Percentiles rank a stretch among this genome's conserved stretches.
Evolutionary conservation across 73 alveolate genomes (phyloP).

Genomic region (Durusdinium trenchii): DNA sequence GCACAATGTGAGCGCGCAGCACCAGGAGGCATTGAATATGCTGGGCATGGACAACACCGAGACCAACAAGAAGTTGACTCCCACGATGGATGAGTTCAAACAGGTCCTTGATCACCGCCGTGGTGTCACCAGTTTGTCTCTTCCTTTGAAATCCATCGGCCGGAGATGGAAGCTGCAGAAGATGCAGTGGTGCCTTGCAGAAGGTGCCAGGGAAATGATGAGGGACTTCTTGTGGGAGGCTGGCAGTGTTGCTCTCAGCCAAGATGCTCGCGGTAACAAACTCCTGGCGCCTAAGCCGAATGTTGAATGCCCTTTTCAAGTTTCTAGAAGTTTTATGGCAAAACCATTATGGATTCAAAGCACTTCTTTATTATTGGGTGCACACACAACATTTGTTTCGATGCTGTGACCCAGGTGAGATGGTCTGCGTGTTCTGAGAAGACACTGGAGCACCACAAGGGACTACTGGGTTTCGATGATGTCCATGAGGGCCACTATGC

Average conservation of each 20-base stretch:
- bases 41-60: not conserved
- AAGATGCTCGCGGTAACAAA: slow-evolving; percentile 11
- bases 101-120: slow-evolving; percentile 2
- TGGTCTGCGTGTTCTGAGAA: not conserved
- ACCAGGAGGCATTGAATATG: not conserved
- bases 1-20: not conserved
- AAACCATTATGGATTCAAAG: too few relatives aligned
- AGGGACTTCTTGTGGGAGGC: not conserved
- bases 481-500: slow-evolving; percentile 22
- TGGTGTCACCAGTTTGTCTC: not conserved
- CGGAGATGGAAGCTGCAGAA: not conserved
- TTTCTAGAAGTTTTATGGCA: too few relatives aligned
- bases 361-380: too few relatives aligned
- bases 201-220: not conserved
- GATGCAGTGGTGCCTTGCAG: slow-evolving; percentile 53
- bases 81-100: not conserved
- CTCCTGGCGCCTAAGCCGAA: too few relatives aligned
- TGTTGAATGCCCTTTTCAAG: too few relatives aligned
- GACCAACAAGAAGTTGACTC: not conserved
- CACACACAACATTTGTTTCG: too few relatives aligned
- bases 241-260: not conserved
- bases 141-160: not conserved
- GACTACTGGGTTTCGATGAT: not conserved
- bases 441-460: not conserved
- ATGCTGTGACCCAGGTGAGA: too few relatives aligned